Conservation (phyloP, 768 basidiomycete genomes). For the Neoboletus brunneissimus region DNA sequence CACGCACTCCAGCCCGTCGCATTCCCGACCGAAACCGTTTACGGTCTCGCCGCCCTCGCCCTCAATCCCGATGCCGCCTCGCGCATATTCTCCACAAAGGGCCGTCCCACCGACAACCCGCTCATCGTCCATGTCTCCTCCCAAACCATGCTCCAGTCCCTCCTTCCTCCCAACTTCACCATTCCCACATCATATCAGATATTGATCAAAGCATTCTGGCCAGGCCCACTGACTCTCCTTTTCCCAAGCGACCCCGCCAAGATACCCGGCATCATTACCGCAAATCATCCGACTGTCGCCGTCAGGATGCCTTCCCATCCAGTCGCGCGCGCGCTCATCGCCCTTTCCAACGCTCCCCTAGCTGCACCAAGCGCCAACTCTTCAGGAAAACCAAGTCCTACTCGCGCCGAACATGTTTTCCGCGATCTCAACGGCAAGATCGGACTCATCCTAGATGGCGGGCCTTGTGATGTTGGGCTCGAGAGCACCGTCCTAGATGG, state of each 20-base stretch:
- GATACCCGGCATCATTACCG: slow-evolving; percentile 77
- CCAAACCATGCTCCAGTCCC: slow-evolving; percentile 67
- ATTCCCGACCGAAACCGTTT: slow-evolving; percentile 98
- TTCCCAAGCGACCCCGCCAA: slow-evolving; percentile 68
- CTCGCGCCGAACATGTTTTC: slow-evolving; percentile 79
- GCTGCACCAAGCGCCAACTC: slow-evolving; percentile 96
- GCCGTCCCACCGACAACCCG: slow-evolving; percentile 93
- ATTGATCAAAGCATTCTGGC: slow-evolving; percentile 89
- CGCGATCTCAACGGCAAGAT: slow-evolving; percentile 76
- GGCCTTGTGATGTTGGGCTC: slow-evolving; percentile 81
- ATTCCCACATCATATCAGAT: slow-evolving; percentile 64
- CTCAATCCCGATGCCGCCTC: slow-evolving; percentile 58
- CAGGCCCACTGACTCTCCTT: slow-evolving; percentile 87
- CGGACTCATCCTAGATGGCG: slow-evolving; percentile 86
- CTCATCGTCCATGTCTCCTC: slow-evolving; percentile 96
- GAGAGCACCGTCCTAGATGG: slow-evolving; percentile 97
- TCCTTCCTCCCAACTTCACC: slow-evolving; percentile 65
- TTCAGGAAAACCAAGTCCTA: slow-evolving; percentile 92
- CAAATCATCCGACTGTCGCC: slow-evolving; percentile 77
- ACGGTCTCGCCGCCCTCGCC: slow-evolving; percentile 92
- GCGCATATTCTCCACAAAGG: slow-evolving; percentile 84
- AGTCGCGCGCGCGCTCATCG: slow-evolving; percentile 86
- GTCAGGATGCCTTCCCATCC: slow-evolving; percentile 95
- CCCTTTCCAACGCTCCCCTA: slow-evolving; percentile 66
- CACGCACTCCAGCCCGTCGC: slow-evolving; percentile 60